Evolutionary conservation across 768 basidiomycete species (phyloP), one percentile per base, ranked within the genome.

Genomic region (Leucosporidium scottii): DNA sequence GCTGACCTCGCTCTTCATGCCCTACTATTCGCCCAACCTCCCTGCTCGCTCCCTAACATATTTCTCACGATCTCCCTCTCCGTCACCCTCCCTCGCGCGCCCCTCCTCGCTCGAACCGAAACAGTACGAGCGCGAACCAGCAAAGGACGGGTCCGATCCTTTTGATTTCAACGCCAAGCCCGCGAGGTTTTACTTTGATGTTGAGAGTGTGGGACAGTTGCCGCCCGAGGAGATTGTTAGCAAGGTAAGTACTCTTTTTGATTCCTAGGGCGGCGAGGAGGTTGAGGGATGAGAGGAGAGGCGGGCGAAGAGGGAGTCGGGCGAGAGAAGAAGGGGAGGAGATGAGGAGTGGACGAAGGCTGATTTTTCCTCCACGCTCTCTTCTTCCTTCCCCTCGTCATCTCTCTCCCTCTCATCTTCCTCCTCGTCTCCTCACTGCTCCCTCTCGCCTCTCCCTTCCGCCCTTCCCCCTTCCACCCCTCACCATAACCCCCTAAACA

Each of bases 131-230:
- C 47, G 71, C 65, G 53, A 68, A 61, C 59, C 59, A 27, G 44
- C 59, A 60, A 50, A 50, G 27, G 49, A 62, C 61, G 48, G 49
- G 10, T 21, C 34, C 4, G 71, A 72, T 0, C 2, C 87, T 7
- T 98, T 97, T 75, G 91, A 97, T 77, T 97, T 85, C 78, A 85
- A 85, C 59, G 90, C 91, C 34, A 86, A 90, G 75, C 90, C 96
- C 7, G 84, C 85, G 49, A 88, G 88, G 77, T 99, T 94, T 78
- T 99, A 98, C 78, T 85, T 93, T 73, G 89, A 92, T 69, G 90
- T 94, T 8, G 96, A 99, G 80, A 91, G 91, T 21, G 92, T 93
- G 69, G 94, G 94, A 18, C 91, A 89, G 77, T 78, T 94, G 44
- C 84, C 84, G 15, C 90, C 91, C 0, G 89, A 93, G 75, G 92